Base-by-base conservation (phyloP, 371 early-diverging fungal species). In the Mortierella sp. region DNA sequence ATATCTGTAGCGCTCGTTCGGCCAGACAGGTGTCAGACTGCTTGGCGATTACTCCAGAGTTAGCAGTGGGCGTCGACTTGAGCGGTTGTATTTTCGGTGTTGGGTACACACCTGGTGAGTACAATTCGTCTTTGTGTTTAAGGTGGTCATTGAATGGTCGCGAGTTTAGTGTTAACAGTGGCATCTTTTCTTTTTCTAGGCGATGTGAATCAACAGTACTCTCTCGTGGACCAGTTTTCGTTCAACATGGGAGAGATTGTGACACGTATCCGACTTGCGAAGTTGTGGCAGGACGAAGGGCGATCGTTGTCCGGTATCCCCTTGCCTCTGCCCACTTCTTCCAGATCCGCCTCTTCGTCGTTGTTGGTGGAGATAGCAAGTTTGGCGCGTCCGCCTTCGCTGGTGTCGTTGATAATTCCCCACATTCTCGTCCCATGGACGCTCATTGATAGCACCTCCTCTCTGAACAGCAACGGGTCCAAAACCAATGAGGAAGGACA, bases 21-120 rank as follows among this genome's bases (percentile, higher is more conserved):
- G 58, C 81, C 0, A 73, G 80, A n/a, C 71, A 77, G 72, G 80
- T 85, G 8, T 78, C 86, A 9, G 86, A 85, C 65, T 85, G 86
- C 31, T 58, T 81, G 11, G 86, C 86, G 16, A 52, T 85, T 14
- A 80, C 86, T 9, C 55, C 79, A 34, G 82, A 85, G 21, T 68
- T 80, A 16, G 82, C 80, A 10, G 72, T 85, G 21, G 82, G 82
- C 6, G 77, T 73, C 5, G 86, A 85, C n/a, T 70, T 81, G 70
- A 60, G 74, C 42, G 86, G 86, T 19, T 75, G 77, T 3, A 72
- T 85, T 19, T 85, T 85, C 60, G 86, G 86, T 0, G 71, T 82
- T 10, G 86, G 86, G 38, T 82, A 85, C 72, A 72, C 80, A 38
- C 58, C 28, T 65, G 73, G 83, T 83, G 70, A 47, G 50, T 31